phyloP scores from a whole-genome alignment of 2,329 filamentous ascomycete species.

The Alternaria sp. region DNA sequence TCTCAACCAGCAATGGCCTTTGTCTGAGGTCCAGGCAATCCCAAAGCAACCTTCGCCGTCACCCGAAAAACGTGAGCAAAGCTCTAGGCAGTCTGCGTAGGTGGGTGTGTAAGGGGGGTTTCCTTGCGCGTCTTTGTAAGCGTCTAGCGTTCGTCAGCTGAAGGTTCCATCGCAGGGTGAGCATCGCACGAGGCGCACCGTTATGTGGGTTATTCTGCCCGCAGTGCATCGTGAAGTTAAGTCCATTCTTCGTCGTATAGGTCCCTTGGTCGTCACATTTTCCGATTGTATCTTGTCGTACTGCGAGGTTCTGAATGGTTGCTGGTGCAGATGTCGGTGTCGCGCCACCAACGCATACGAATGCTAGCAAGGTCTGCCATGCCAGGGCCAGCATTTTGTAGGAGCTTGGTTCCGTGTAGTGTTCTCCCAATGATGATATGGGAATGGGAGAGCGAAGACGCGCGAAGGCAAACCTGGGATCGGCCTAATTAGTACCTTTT shows the following conservation, averaged over 20 bases:
- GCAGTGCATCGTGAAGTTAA: constrained; percentile 46
- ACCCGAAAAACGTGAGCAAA: constrained; percentile 45
- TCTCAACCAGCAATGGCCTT: constrained; percentile 40
- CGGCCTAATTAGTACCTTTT: no score
- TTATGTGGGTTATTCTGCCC: constrained; percentile 18
- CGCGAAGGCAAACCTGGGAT: no score
- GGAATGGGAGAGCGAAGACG: no score
- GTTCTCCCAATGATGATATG: no score
- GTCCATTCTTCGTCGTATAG: constrained; percentile 42
- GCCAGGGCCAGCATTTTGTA: no score
- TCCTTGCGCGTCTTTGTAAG: constrained; percentile 33
- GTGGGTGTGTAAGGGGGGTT: constrained; percentile 25
- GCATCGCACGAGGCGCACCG: no score
- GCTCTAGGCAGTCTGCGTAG: constrained; percentile 44
- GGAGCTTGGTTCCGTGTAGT: no score
- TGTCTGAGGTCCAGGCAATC: constrained; percentile 33
- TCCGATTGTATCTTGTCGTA: constrained; percentile 22
- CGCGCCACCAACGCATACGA: no score
- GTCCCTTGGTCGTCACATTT: constrained; percentile 31
- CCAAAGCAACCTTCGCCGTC: constrained; percentile 44
- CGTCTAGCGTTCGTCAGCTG: no score
- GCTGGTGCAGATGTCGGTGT: no score
- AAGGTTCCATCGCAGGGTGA: no score
- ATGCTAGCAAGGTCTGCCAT: no score
- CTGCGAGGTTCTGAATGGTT: constrained; percentile 22